Percentiles rank a stretch among this genome's conserved stretches.
phyloP scores from a whole-genome alignment of 805 yeast species.

The Sugiyamaella valdiviana region DNA sequence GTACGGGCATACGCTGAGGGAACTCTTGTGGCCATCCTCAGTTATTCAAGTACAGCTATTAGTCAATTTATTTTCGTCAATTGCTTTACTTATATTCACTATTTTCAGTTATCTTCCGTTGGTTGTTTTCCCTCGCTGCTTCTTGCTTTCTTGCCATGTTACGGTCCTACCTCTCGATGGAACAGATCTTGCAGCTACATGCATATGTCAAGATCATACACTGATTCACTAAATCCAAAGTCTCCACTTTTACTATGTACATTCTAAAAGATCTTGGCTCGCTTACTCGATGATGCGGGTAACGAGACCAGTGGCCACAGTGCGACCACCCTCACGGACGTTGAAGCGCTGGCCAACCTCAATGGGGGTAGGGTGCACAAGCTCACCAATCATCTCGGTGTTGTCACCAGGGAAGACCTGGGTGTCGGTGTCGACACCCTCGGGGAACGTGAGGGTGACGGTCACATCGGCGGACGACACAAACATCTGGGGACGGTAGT shows the following conservation, averaged over 20 bases:
- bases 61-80: no score
- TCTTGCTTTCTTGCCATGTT: no score
- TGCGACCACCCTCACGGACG: constrained; percentile 98
- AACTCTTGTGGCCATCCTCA: no score
- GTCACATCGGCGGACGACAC: constrained; percentile 96
- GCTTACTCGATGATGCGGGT: constrained; percentile 75
- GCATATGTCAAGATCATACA: background rate
- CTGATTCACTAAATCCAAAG: no score
- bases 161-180: no score
- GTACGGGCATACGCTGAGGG: no score
- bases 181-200: background rate
- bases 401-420: constrained; percentile 98
- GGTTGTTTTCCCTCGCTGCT: background rate
- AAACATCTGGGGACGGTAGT: constrained; percentile 97
- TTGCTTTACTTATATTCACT: no score
- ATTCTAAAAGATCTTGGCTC: background rate
- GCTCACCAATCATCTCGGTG: constrained; percentile 88
- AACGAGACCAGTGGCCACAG: constrained; percentile 97
- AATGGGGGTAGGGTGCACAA: constrained; percentile 85
- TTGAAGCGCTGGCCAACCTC: constrained; percentile 98
- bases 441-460: constrained; percentile 84
- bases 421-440: constrained; percentile 72
- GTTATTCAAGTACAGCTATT: no score
- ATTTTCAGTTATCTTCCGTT: no score
- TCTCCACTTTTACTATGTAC: background rate